phyloP scores from a whole-genome alignment of 2,329 filamentous ascomycete genomes.

The Fusarium secorum region DNA sequence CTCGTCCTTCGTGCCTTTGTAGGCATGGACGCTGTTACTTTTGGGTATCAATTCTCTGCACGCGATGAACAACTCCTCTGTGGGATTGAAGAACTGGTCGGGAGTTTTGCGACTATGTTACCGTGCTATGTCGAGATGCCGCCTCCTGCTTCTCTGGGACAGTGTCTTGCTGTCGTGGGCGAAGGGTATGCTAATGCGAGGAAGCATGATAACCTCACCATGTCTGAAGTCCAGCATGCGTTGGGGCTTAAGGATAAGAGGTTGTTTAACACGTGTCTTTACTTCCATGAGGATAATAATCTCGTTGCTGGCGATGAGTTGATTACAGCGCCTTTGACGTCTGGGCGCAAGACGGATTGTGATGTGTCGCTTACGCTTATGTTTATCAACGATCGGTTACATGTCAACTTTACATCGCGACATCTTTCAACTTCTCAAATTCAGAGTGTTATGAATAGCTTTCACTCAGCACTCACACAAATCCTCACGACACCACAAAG shows the following conservation, averaged over 20 bases:
- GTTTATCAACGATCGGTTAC: slow-evolving; percentile 52
- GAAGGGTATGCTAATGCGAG: slow-evolving; percentile 35
- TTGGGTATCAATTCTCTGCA: slow-evolving; percentile 60
- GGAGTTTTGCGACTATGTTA: slow-evolving; percentile 55
- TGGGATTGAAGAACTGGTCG: slow-evolving; percentile 53
- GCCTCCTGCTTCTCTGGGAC: slow-evolving; percentile 44
- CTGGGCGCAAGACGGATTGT: slow-evolving; percentile 52
- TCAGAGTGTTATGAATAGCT: slow-evolving; percentile 59
- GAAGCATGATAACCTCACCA: slow-evolving; percentile 54
- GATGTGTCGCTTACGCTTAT: slow-evolving; percentile 57
- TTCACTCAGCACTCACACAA: slow-evolving; percentile 59
- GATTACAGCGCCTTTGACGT: slow-evolving; percentile 25
- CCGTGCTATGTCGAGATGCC: slow-evolving; percentile 48
- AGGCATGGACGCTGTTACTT: slow-evolving; percentile 60
- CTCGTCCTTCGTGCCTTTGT: slow-evolving; percentile 64
- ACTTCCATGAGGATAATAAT: slow-evolving; percentile 53
- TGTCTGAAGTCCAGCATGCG: slow-evolving; percentile 57
- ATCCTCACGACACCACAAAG: slow-evolving; percentile 54
- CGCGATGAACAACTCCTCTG: slow-evolving; percentile 54
- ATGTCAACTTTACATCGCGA: slow-evolving; percentile 55
- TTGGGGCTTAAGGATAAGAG: slow-evolving; percentile 52
- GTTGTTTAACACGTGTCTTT: slow-evolving; percentile 61
- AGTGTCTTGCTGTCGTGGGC: slow-evolving; percentile 46
- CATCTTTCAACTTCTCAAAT: slow-evolving; percentile 55
- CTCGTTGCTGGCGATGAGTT: background rate